Conservation (phyloP, 2,329 filamentous ascomycete species). For the Talaromyces sp. region DNA sequence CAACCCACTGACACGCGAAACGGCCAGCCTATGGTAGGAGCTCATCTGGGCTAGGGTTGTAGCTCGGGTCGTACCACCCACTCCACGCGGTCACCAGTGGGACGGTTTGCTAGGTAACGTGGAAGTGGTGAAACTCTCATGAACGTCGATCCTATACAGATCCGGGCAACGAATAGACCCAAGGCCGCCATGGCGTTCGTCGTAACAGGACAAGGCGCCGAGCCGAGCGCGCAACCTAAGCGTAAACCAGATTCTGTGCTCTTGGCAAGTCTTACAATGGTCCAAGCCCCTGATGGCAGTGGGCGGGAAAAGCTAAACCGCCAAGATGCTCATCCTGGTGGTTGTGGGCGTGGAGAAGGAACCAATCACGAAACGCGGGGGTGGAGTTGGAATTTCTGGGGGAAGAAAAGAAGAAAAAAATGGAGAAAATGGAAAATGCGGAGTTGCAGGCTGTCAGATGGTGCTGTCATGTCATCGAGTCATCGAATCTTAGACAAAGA, state of each 20-base stretch:
- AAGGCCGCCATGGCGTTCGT: background rate
- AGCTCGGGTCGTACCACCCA: slow-evolving; percentile 1
- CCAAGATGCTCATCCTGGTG: too few species aligned
- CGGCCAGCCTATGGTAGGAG: background rate
- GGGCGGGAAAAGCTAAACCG: background rate
- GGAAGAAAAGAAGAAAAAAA: background rate
- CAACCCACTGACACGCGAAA: background rate
- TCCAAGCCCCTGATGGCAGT: background rate
- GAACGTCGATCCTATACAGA: slow-evolving; percentile 15
- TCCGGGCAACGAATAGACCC: background rate
- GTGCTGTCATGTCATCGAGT: too few species aligned
- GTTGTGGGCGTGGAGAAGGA: background rate
- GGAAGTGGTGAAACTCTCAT: slow-evolving; percentile 2
- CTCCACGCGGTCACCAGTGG: slow-evolving; percentile 3
- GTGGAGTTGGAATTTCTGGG: background rate
- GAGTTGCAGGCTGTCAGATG: too few species aligned
- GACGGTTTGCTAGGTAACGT: slow-evolving; percentile 6
- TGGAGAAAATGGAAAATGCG: too few species aligned
- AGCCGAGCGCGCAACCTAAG: slow-evolving; percentile 2
- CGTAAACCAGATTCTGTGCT: background rate
- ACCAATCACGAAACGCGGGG: background rate
- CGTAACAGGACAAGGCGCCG: background rate
- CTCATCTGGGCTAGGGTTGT: background rate
- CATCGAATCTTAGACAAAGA: too few species aligned
- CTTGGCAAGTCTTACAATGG: background rate